Evolutionary conservation across 108 stramenopile species (phyloP), one percentile per base, ranked within the genome.

Genomic region (Cyclotella atomus): DNA sequence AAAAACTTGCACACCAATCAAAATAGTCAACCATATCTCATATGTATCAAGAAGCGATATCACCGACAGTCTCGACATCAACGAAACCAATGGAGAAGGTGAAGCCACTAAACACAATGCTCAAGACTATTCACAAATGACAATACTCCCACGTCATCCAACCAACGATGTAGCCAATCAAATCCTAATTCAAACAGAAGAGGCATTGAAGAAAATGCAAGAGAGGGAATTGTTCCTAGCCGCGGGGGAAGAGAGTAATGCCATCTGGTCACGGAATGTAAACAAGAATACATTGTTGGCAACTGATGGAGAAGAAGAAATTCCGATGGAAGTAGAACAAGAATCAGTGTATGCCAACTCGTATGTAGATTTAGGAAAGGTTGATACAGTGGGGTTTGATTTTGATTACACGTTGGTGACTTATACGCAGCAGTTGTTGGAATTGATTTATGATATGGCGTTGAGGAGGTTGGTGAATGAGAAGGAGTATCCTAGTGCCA

Each of bases 371-470:
- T 53, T 98, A 16, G 92, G 93, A 41, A 92, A 95, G 63, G 86
- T 98, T 21, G 90, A 96, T 38, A 93, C 88, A 0, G 83, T 98
- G 19, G 98, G 98, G 17, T 98, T 97, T 65, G 98, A 98, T 73
- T 97, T 92, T 67, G 98, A 98, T 74, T 98, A 97, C 68, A 98
- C 98, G 3, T 86, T 98, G 7, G 94, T 96, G 17, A 94, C 95
- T 12, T 98, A 97, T 69, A 91, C 82, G 5, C 79, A 89, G 27
- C 89, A 95, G 66, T 73, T 97, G 24, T 73, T 96, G 70, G 77
- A 83, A 3, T 85, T 98, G 44, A 97, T 99, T 49, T 99, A 97
- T 73, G 88, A 92, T 29, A 93, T 95, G 94, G 94, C 98, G 2
- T 72, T 93, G 52, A 84, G 85, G 33, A 79, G 95, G 32, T 82